A percentile compares a stretch with the other conserved stretches of the same genome.
Conservation (phyloP, 2,329 filamentous ascomycete genomes). For the Neophaeococcomyces mojaviensis region DNA sequence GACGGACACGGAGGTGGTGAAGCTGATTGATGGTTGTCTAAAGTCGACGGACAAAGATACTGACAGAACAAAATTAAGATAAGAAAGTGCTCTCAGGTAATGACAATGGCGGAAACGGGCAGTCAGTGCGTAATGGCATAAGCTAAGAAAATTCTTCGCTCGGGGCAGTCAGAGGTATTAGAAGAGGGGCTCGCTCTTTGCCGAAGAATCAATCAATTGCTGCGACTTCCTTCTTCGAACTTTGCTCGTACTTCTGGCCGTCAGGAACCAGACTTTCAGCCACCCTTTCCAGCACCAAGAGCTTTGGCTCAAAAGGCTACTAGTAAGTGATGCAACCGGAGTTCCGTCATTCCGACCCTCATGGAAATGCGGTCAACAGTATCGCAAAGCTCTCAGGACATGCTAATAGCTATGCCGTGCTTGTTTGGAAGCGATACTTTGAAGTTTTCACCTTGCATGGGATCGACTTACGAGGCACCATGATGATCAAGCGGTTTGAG, state of each 20-base stretch:
- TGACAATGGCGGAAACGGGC: constrained; percentile 13
- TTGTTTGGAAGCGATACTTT: no score
- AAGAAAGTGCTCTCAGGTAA: constrained; percentile 22
- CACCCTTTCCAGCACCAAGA: background rate
- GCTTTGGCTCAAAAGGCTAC: background rate
- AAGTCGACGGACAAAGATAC: constrained; percentile 19
- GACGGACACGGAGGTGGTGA: constrained; percentile 11
- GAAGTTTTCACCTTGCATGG: no score
- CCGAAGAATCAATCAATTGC: background rate
- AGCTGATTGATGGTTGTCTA: background rate
- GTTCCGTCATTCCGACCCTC: background rate
- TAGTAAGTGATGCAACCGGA: constrained; percentile 1
- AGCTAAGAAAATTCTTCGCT: constrained; percentile 21
- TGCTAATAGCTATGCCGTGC: no score
- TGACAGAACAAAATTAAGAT: constrained; percentile 25
- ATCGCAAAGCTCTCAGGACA: no score
- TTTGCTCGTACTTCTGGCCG: background rate
- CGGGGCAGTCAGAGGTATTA: constrained; percentile 9
- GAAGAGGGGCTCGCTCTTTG: constrained; percentile 5
- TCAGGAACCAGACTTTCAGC: background rate
- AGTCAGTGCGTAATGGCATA: constrained; percentile 24
- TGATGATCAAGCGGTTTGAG: no score
- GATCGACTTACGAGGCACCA: no score
- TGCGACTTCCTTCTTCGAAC: background rate
- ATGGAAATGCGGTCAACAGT: background rate